Percentiles rank a stretch among this genome's conserved stretches.
Conservation (phyloP, 1,139 yeast genomes). For the Suhomyces anneliseae region DNA sequence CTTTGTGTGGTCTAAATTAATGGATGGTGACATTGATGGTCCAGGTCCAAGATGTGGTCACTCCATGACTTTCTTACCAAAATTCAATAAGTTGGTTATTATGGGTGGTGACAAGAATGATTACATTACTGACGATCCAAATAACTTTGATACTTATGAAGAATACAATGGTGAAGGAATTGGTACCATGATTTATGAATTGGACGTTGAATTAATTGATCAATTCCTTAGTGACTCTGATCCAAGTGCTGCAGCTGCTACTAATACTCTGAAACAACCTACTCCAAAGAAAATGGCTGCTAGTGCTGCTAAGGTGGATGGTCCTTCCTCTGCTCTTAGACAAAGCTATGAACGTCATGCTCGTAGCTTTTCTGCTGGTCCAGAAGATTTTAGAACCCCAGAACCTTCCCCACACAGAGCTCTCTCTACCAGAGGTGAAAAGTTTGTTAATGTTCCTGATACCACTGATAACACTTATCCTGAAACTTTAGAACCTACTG, state of each 20-base stretch:
- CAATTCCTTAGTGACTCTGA: constrained; percentile 26
- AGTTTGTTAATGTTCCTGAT: constrained; percentile 10
- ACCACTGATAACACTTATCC: constrained; percentile 6
- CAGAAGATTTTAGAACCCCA: constrained; percentile 47
- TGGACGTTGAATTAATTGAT: constrained; percentile 49
- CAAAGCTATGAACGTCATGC: constrained; percentile 35
- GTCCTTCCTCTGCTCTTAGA: constrained; percentile 17
- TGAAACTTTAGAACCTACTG: constrained; percentile 4
- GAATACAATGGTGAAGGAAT: constrained; percentile 48
- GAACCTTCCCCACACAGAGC: constrained; percentile 32
- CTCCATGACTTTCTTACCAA: constrained; percentile 70
- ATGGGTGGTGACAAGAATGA: constrained; percentile 92
- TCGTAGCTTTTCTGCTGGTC: constrained; percentile 41
- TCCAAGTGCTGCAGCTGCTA: constrained; percentile 11
- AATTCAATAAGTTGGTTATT: constrained; percentile 67
- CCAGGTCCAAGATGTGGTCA: constrained; percentile 97
- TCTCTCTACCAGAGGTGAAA: constrained; percentile 4
- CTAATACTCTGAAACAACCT: constrained; percentile 1
- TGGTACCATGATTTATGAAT: constrained; percentile 63
- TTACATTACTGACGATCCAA: constrained; percentile 40
- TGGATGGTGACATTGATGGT: constrained; percentile 38
- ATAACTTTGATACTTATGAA: constrained; percentile 48
- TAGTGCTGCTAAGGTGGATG: constrained; percentile 13
- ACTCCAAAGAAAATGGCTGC: constrained; percentile 15
- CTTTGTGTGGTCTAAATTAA: constrained; percentile 70